These are phyloP conservation scores for Linnemannia hyalina DNA, from an alignment of 192 early-diverging fungal genomes.

Conservation along the genomic window DNA sequence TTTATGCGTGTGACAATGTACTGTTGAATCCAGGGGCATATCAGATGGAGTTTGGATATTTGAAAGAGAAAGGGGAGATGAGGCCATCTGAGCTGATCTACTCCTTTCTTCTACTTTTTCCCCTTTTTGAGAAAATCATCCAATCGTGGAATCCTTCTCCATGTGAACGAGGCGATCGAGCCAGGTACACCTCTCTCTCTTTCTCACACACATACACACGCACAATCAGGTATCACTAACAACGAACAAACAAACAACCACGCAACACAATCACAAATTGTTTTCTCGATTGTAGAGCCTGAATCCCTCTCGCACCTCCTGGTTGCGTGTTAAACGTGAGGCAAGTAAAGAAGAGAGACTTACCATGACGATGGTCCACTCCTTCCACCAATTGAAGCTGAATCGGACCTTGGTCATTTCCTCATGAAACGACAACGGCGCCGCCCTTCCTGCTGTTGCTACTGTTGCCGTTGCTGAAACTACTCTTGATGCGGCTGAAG, in stretches of 20 bases:
- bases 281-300: not conserved
- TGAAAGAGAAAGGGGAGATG: not conserved
- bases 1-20: too few species aligned
- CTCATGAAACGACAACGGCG: slow-evolving; percentile 44
- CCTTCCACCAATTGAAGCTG: slow-evolving; percentile 54
- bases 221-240: too few species aligned
- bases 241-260: not conserved
- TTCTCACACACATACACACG: too few species aligned
- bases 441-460: not conserved
- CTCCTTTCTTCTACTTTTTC: not conserved
- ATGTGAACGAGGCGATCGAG: not conserved
- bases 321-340: not conserved
- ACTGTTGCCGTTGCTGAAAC: not conserved
- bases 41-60: not conserved
- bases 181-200: too few species aligned
- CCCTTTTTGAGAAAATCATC: slow-evolving; percentile 5
- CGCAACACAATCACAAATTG: not conserved
- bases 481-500: not conserved
- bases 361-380: slow-evolving; percentile 54
- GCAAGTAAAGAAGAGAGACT: not conserved
- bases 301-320: not conserved
- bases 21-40: not conserved
- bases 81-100: not conserved
- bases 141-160: not conserved
- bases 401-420: slow-evolving; percentile 53